These are phyloP conservation scores for Xylaria sp. DNA, from an alignment of 2,329 filamentous ascomycete genomes.

Conservation along the genomic window DNA sequence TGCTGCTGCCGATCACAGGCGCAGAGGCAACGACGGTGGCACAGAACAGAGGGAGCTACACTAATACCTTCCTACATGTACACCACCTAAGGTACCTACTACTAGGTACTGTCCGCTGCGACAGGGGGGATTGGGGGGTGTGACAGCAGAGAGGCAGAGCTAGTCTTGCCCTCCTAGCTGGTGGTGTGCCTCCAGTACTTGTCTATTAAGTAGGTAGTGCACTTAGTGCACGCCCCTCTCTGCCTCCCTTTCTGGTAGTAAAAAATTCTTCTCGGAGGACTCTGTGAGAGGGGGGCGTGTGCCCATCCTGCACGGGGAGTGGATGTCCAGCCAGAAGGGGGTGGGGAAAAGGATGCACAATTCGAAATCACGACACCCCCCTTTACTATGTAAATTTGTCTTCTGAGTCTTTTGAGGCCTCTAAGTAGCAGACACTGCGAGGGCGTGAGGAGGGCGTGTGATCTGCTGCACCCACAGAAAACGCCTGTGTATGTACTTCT, in stretches of 20 bases:
- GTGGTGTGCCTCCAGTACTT: too few species aligned
- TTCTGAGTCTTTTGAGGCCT: slow-evolving; percentile 9
- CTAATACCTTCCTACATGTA: too few species aligned
- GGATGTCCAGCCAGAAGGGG: slow-evolving; percentile 10
- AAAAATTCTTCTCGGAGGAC: slow-evolving; percentile 19
- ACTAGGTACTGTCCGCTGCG: too few species aligned
- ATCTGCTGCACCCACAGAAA: slow-evolving; percentile 26
- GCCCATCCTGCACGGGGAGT: neutral
- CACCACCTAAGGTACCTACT: too few species aligned
- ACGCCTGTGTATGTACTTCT: too few species aligned
- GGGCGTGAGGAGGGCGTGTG: slow-evolving; percentile 25
- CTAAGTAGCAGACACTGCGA: neutral
- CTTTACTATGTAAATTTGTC: slow-evolving; percentile 17
- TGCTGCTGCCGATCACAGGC: slow-evolving; percentile 37
- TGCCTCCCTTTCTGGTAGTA: slow-evolving; percentile 26
- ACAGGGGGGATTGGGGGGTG: too few species aligned
- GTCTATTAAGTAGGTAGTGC: too few species aligned
- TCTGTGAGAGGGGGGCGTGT: slow-evolving; percentile 1
- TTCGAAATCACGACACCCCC: slow-evolving; percentile 32
- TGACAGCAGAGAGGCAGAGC: slow-evolving; percentile 3
- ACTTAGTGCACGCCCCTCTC: too few species aligned
- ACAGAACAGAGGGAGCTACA: slow-evolving; percentile 10
- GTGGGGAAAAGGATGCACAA: slow-evolving; percentile 26
- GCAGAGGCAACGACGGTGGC: slow-evolving; percentile 25
- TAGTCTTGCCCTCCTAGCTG: too few species aligned